phyloP scores from a whole-genome alignment of 2,329 filamentous ascomycete species.

The Rutstroemia sp. region DNA sequence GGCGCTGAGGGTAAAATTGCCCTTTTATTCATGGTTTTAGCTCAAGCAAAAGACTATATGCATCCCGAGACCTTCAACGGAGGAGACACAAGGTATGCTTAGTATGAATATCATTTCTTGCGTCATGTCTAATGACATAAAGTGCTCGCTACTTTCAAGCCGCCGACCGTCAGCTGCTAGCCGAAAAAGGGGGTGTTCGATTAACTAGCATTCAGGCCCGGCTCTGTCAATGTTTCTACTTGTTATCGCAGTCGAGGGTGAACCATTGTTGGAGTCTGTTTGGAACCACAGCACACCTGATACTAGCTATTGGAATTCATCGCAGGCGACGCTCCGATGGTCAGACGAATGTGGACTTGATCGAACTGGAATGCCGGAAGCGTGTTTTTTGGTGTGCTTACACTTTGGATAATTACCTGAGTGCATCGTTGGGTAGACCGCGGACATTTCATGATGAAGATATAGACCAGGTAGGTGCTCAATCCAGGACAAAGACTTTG shows the following conservation, averaged over 20 bases:
- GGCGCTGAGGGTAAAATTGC: conserved; percentile 34
- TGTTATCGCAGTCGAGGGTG: conserved; percentile 29
- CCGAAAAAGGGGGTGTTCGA: conserved; percentile 29
- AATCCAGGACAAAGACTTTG: background rate
- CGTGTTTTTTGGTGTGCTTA: conserved; percentile 61
- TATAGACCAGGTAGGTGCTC: conserved; percentile 43
- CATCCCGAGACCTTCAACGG: background rate
- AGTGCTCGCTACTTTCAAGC: conserved; percentile 24
- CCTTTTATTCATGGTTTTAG: conserved; percentile 43
- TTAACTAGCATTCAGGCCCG: conserved; percentile 34
- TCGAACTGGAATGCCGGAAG: conserved; percentile 41
- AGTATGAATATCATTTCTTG: no score
- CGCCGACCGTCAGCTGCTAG: conserved; percentile 27
- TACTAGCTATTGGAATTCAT: conserved; percentile 30
- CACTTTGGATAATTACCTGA: conserved; percentile 56
- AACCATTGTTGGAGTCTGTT: conserved; percentile 32
- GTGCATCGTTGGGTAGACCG: conserved; percentile 53
- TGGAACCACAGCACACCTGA: conserved; percentile 28
- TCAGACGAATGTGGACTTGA: conserved; percentile 28
- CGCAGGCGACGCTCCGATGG: conserved; percentile 17
- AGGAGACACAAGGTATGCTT: conserved; percentile 12
- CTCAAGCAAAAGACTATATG: conserved; percentile 38
- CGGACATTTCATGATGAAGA: conserved; percentile 56
- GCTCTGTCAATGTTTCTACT: conserved; percentile 32
- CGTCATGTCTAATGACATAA: conserved; percentile 7